Percentiles rank a stretch among this genome's conserved stretches.
phyloP scores from a whole-genome alignment of 1,139 yeast genomes.

The Debaryomyces fabryi region DNA sequence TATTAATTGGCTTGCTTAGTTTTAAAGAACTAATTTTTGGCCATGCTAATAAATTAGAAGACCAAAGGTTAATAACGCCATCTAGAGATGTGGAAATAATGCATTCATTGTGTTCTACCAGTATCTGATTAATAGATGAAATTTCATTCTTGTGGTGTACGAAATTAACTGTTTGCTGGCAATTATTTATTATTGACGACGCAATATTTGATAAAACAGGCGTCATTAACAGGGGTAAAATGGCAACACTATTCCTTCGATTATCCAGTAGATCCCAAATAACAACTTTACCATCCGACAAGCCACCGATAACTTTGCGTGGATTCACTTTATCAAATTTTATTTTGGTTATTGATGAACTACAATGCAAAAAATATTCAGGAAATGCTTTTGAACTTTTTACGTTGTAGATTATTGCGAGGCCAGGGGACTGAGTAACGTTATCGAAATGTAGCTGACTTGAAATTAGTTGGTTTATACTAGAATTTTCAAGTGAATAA shows the following conservation, averaged over 20 bases:
- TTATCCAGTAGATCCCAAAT: conserved; percentile 39
- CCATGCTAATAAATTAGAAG: conserved; percentile 37
- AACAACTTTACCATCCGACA: conserved; percentile 39
- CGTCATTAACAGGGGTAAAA: conserved; percentile 33
- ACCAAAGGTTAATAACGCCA: conserved; percentile 45
- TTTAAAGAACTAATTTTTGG: conserved; percentile 29
- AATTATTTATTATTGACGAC: background rate
- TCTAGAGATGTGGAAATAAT: conserved; percentile 37
- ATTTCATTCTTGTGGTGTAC: conserved; percentile 16
- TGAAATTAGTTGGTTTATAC: background rate
- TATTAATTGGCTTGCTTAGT: conserved; percentile 11
- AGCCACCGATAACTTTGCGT: conserved; percentile 39
- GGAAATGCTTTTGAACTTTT: conserved; percentile 32
- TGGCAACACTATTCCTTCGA: conserved; percentile 16
- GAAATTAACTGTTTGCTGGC: conserved; percentile 3
- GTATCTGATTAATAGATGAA: conserved; percentile 21
- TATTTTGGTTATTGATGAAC: conserved; percentile 49
- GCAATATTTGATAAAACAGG: conserved; percentile 23
- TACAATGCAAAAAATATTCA: conserved; percentile 49
- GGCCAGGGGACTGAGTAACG: conserved; percentile 30
- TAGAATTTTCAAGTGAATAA: conserved; percentile 18
- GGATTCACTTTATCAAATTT: conserved; percentile 35
- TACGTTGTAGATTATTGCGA: conserved; percentile 38
- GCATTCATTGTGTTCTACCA: conserved; percentile 28
- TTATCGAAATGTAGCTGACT: background rate